Evolutionary conservation across 257 asterid species (phyloP).

Genomic region (Ocimum tenuiflorum): DNA sequence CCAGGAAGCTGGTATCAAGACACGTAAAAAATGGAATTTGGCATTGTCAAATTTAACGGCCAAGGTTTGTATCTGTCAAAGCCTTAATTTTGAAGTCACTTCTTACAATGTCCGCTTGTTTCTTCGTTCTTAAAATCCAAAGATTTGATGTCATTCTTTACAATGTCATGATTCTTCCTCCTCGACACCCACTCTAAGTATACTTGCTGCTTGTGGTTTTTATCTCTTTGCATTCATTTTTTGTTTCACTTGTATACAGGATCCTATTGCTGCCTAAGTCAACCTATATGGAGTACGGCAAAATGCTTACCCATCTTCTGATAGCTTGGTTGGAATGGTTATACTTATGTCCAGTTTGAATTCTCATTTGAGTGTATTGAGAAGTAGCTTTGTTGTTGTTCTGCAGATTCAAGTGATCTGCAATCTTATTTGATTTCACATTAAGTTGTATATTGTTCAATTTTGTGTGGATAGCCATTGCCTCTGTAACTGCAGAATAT

Average conservation of each 20-base stretch:
- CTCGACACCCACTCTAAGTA: neutral
- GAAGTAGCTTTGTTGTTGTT: slow-evolving; percentile 18
- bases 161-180: neutral
- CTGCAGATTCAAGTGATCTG: slow-evolving; percentile 1
- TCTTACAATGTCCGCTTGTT: neutral
- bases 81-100: neutral
- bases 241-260: slow-evolving; percentile 21
- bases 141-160: neutral
- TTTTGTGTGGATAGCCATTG: slow-evolving; percentile 14
- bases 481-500: neutral
- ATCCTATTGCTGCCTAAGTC: slow-evolving; percentile 33
- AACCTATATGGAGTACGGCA: slow-evolving; percentile 8
- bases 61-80: slow-evolving; percentile 40
- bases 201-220: neutral
- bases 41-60: slow-evolving; percentile 76
- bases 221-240: neutral
- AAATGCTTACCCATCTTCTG: slow-evolving; percentile 15
- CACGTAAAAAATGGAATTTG: slow-evolving; percentile 80
- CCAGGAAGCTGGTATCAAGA: slow-evolving; percentile 82
- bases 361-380: neutral
- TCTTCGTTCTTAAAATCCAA: neutral
- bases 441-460: slow-evolving; percentile 15
- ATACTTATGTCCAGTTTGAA: slow-evolving; percentile 4
- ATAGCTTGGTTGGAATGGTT: slow-evolving; percentile 15
- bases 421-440: neutral